Percentiles rank a stretch among this genome's conserved stretches.
Evolutionary conservation across 257 asterid genomes (phyloP).

Genomic region (Solanum dulcamara): DNA sequence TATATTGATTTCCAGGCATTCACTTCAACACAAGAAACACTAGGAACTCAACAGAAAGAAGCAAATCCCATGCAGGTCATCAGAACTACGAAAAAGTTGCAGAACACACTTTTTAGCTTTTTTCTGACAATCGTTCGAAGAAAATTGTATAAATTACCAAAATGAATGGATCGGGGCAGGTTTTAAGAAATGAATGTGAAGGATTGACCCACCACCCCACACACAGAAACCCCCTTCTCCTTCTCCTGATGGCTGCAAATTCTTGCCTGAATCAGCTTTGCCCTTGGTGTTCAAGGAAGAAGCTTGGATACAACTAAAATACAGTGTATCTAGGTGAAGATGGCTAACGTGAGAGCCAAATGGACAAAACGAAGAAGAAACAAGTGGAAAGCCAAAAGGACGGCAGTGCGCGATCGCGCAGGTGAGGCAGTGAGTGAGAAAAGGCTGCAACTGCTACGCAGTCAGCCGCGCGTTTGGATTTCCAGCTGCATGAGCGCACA

Average conservation of each 20-base stretch:
- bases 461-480: not conserved
- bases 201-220: not conserved
- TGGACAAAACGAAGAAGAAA: not conserved
- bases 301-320: not conserved
- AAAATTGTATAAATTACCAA: not conserved
- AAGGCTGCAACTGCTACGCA: not conserved
- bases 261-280: not conserved
- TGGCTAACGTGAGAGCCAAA: not conserved
- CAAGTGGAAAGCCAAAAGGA: not conserved
- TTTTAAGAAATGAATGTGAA: not conserved
- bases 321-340: not conserved
- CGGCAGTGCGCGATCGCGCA: not conserved
- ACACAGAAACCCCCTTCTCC: not conserved
- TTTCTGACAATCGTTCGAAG: not conserved
- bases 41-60: not conserved
- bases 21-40: not conserved
- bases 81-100: not conserved
- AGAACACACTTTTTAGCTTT: not conserved
- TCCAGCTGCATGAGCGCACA: not conserved
- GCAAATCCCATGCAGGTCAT: not conserved
- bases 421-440: not conserved
- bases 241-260: not conserved
- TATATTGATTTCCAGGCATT: not conserved
- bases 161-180: not conserved
- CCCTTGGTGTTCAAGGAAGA: not conserved